Evolutionary conservation across 1,139 yeast species (phyloP).

Genomic region (Geotrichum carabidarum): DNA sequence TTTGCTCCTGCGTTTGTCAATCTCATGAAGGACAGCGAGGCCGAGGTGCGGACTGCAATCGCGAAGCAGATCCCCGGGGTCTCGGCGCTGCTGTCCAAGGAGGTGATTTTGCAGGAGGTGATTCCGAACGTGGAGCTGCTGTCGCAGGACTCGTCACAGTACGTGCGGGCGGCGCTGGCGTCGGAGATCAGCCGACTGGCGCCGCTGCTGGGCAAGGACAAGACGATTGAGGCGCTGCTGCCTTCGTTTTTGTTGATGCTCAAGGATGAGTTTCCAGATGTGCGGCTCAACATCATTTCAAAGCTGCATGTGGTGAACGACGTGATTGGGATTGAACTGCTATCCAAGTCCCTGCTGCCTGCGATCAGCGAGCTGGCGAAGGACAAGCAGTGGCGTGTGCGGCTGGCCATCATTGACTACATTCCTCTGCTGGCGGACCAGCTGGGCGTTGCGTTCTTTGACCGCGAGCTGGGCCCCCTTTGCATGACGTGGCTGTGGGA

Average conservation of each 20-base stretch:
- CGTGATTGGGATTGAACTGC: conserved; percentile 83
- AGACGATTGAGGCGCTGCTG: conserved; percentile 72
- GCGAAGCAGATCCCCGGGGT: conserved; percentile 88
- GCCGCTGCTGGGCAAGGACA: conserved; percentile 77
- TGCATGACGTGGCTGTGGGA: conserved; percentile 98
- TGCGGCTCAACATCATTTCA: conserved; percentile 86
- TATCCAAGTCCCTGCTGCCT: conserved; percentile 83
- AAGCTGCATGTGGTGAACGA: conserved; percentile 87
- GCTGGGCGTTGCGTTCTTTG: conserved; percentile 87
- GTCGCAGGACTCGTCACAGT: conserved; percentile 86
- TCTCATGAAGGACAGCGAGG: conserved; percentile 87
- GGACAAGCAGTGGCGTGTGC: conserved; percentile 95
- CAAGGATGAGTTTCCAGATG: conserved; percentile 95
- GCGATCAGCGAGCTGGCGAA: conserved; percentile 94
- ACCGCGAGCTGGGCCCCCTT: conserved; percentile 79
- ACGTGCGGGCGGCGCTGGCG: conserved; percentile 89
- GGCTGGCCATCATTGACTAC: conserved; percentile 93
- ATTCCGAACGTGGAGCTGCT: conserved; percentile 79
- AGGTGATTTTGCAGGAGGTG: conserved; percentile 60
- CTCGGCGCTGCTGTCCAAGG: conserved; percentile 41
- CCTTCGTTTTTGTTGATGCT: conserved; percentile 91
- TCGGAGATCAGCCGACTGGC: conserved; percentile 80
- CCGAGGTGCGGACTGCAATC: conserved; percentile 91
- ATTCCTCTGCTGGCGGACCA: conserved; percentile 92
- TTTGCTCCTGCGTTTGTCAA: conserved; percentile 66